phyloP scores from a whole-genome alignment of 2,329 filamentous ascomycete species.

The Monosporascus ibericus region DNA sequence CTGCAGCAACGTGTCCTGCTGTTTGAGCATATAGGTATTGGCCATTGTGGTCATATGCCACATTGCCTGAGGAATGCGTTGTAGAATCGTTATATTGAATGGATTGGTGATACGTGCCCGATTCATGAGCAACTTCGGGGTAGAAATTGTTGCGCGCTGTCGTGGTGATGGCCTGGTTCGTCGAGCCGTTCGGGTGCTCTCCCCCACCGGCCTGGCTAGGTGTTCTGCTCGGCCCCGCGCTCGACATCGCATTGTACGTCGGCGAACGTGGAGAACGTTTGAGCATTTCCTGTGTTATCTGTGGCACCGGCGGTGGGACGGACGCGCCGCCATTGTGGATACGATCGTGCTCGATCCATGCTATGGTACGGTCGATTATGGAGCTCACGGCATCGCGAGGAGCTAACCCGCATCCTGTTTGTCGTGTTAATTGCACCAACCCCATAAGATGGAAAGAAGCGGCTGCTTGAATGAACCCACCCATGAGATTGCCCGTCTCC shows the following conservation, averaged over 20 bases:
- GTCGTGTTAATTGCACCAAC: slow-evolving; percentile 7
- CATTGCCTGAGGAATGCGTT: slow-evolving; percentile 14
- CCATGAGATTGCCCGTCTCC: slow-evolving; percentile 60
- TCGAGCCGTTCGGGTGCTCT: slow-evolving; percentile 15
- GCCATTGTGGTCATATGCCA: slow-evolving; percentile 20
- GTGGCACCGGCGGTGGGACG: slow-evolving; percentile 9
- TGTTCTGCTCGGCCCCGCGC: slow-evolving; percentile 8
- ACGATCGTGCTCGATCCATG: slow-evolving; percentile 48
- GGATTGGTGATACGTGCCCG: slow-evolving; percentile 17
- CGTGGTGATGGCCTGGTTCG: slow-evolving; percentile 17
- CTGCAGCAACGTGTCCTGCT: slow-evolving; percentile 18
- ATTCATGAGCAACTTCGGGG: slow-evolving; percentile 16
- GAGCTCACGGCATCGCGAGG: slow-evolving; percentile 38
- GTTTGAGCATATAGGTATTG: slow-evolving; percentile 23
- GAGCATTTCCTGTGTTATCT: slow-evolving; percentile 21
- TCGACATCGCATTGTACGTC: slow-evolving; percentile 18
- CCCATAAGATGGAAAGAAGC: not conserved
- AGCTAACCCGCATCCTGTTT: slow-evolving; percentile 37
- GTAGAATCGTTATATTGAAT: slow-evolving; percentile 20
- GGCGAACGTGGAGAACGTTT: slow-evolving; percentile 25
- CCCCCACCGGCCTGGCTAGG: slow-evolving; percentile 10
- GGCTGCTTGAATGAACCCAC: slow-evolving; percentile 36
- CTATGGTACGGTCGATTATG: slow-evolving; percentile 46
- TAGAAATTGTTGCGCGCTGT: slow-evolving; percentile 20
- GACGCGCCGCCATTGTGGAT: slow-evolving; percentile 24